phyloP scores from a whole-genome alignment of 331 rosid genomes.

The Malus hybrid region DNA sequence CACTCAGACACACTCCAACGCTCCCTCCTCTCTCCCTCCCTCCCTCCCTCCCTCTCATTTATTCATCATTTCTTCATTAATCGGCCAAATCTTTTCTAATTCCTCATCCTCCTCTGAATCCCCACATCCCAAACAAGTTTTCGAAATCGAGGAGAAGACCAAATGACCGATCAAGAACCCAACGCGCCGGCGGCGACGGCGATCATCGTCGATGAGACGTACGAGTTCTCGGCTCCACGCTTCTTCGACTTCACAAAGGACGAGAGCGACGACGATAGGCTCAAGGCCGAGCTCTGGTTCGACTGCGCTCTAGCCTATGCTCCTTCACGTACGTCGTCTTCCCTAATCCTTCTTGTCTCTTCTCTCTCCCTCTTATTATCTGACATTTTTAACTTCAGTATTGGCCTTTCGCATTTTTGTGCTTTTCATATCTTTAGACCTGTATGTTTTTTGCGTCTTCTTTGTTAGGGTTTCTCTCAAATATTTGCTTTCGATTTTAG shows the following conservation, averaged over 20 bases:
- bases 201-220: slow-evolving; percentile 52
- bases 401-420: not conserved
- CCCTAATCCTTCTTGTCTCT: not conserved
- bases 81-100: not conserved
- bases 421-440: not conserved
- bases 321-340: slow-evolving; percentile 68
- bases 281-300: slow-evolving; percentile 83
- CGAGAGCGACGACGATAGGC: slow-evolving; percentile 48
- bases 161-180: not conserved
- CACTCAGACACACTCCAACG: not conserved
- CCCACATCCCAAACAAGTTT: not conserved
- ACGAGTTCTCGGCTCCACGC: slow-evolving; percentile 80
- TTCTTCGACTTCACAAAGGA: slow-evolving; percentile 62
- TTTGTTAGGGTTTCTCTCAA: not conserved
- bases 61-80: not conserved
- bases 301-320: slow-evolving; percentile 64
- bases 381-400: not conserved
- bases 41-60: not conserved
- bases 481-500: not conserved
- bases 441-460: not conserved
- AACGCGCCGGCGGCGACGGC: not conserved
- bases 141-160: not conserved
- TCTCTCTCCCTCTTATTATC: not conserved
- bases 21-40: not conserved
- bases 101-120: not conserved